Evolutionary conservation across 345 rosid genomes (phyloP).

Genomic region (Gynandropsis gynandra): DNA sequence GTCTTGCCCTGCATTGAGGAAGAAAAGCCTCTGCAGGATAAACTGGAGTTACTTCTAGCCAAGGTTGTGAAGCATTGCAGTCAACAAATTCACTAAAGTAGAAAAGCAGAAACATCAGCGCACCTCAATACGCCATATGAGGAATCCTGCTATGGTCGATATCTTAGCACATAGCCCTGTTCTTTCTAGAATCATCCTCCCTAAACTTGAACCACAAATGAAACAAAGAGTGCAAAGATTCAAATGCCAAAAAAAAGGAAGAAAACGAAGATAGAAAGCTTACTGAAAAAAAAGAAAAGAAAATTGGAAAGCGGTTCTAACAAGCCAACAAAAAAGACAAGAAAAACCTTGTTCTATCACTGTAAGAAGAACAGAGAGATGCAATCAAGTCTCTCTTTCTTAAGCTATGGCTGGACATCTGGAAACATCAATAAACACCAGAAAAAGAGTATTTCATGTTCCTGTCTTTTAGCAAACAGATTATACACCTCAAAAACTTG

Average conservation of each 20-base stretch:
- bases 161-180: constrained; percentile 49
- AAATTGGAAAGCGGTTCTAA: not conserved
- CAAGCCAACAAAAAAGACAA: constrained; percentile 4
- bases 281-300: not conserved
- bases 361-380: constrained; percentile 45
- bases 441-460: constrained; percentile 8
- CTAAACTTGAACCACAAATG: constrained; percentile 43
- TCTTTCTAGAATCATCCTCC: constrained; percentile 43
- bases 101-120: not conserved
- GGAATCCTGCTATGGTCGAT: constrained; percentile 53
- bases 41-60: constrained; percentile 9
- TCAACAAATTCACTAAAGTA: not conserved
- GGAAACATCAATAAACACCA: constrained; percentile 25
- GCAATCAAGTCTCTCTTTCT: constrained; percentile 63
- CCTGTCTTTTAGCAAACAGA: not conserved
- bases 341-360: constrained; percentile 47
- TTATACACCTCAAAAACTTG: constrained; percentile 1
- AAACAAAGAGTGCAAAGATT: constrained; percentile 15
- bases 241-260: not conserved
- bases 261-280: not conserved
- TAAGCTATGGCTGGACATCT: constrained; percentile 41
- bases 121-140: constrained; percentile 90
- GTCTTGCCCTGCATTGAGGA: constrained; percentile 87
- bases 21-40: constrained; percentile 77
- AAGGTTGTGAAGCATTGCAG: not conserved